A percentile compares a stretch with the other conserved stretches of the same genome.
Conservation (phyloP, 257 asterid species). For the Solanum dulcamara region DNA sequence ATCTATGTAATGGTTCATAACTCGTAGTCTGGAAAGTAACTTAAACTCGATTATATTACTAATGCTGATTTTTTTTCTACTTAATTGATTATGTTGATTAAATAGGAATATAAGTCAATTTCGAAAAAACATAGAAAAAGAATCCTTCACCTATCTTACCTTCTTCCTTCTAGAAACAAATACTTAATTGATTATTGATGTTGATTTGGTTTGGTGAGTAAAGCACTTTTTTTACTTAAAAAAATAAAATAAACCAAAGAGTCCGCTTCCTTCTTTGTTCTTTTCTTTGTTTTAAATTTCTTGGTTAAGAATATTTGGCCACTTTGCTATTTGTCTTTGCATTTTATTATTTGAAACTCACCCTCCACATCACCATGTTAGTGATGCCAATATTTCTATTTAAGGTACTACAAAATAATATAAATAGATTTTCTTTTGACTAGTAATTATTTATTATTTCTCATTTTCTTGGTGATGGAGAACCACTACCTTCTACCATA, state of each 20-base stretch:
- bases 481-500: neutral
- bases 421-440: neutral
- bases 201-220: conserved; percentile 1
- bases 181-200: neutral
- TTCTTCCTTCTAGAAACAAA: conserved; percentile 19
- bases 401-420: neutral
- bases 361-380: neutral
- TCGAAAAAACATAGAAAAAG: neutral
- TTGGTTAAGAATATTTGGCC: neutral
- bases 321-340: neutral
- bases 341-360: neutral
- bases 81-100: neutral
- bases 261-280: neutral
- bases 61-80: neutral
- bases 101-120: neutral
- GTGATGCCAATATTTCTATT: neutral
- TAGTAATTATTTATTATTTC: neutral
- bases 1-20: neutral
- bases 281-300: neutral
- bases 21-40: neutral
- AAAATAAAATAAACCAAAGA: neutral
- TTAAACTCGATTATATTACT: neutral
- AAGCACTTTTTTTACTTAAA: neutral
- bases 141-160: conserved; percentile 5
- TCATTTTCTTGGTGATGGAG: neutral